A percentile compares a stretch with the other conserved stretches of the same genome.
These are phyloP conservation scores for Coniochaeta sp. DNA, from an alignment of 2,329 filamentous ascomycete species.

Conservation along the genomic window DNA sequence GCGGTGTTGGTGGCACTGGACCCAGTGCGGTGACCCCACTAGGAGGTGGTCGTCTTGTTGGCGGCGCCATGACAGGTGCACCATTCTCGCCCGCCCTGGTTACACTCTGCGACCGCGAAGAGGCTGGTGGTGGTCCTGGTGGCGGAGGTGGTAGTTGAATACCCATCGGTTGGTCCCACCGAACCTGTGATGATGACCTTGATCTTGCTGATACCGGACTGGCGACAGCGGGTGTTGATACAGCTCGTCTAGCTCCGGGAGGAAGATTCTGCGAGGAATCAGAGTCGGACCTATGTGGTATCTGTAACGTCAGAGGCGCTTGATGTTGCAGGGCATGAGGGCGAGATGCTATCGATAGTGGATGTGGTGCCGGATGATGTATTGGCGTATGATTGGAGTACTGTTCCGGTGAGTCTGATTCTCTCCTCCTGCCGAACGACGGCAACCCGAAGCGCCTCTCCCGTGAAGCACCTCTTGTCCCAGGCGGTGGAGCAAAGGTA, in stretches of 20 bases:
- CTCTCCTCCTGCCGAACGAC: constrained; percentile 42
- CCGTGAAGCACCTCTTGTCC: constrained; percentile 40
- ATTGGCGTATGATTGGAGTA: constrained; percentile 21
- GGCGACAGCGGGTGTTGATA: constrained; percentile 63
- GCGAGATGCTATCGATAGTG: constrained; percentile 8
- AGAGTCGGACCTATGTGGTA: constrained; percentile 16
- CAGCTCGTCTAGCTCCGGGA: constrained; percentile 64
- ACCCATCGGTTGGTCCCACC: constrained; percentile 55
- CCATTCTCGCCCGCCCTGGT: constrained; percentile 56
- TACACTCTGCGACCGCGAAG: constrained; percentile 66
- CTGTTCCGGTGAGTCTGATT: constrained; percentile 34
- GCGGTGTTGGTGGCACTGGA: constrained; percentile 70
- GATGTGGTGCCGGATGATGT: background rate
- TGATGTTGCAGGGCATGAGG: constrained; percentile 16
- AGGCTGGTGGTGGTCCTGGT: constrained; percentile 64
- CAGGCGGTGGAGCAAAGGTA: constrained; percentile 53
- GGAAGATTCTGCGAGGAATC: constrained; percentile 33
- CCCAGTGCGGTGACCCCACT: constrained; percentile 54
- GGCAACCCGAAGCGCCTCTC: constrained; percentile 53
- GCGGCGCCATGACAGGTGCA: constrained; percentile 48
- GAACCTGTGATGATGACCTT: constrained; percentile 50
- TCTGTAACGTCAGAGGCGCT: constrained; percentile 29
- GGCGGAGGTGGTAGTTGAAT: constrained; percentile 74
- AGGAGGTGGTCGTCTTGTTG: constrained; percentile 56
- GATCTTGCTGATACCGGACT: constrained; percentile 51